These are phyloP conservation scores for Clausena lansium DNA, from an alignment of 345 rosid genomes.

Conservation along the genomic window DNA sequence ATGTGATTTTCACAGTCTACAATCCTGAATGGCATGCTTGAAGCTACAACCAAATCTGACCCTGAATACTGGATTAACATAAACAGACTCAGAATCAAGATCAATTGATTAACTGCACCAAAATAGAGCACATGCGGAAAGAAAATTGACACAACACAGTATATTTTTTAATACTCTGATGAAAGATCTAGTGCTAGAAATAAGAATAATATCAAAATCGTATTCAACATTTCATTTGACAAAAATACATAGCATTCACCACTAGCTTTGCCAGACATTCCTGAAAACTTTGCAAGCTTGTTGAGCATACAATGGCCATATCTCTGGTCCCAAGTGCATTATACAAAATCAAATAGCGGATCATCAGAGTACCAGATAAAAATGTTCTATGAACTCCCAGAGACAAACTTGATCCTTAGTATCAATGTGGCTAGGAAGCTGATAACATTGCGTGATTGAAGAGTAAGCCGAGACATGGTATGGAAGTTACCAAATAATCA, in stretches of 20 bases:
- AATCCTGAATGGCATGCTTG: neutral
- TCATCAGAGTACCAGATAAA: neutral
- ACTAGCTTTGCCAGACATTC: neutral
- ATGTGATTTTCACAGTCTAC: neutral
- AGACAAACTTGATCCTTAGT: neutral
- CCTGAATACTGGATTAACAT: neutral
- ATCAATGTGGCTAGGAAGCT: neutral
- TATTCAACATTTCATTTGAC: neutral
- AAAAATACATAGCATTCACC: neutral
- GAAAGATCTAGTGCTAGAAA: neutral
- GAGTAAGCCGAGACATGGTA: neutral
- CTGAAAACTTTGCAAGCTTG: neutral
- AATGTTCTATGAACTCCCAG: neutral
- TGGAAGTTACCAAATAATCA: neutral
- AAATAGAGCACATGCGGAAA: neutral
- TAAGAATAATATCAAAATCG: neutral
- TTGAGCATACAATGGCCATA: neutral
- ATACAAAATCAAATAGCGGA: neutral
- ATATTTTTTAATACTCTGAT: no score
- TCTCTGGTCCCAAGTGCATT: neutral
- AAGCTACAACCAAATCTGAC: neutral
- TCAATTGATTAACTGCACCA: neutral
- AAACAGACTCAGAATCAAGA: neutral
- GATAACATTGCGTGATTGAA: neutral
- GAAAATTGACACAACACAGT: neutral